Base-by-base conservation (phyloP, 306 rosid species). In the Ormosia emarginata region DNA sequence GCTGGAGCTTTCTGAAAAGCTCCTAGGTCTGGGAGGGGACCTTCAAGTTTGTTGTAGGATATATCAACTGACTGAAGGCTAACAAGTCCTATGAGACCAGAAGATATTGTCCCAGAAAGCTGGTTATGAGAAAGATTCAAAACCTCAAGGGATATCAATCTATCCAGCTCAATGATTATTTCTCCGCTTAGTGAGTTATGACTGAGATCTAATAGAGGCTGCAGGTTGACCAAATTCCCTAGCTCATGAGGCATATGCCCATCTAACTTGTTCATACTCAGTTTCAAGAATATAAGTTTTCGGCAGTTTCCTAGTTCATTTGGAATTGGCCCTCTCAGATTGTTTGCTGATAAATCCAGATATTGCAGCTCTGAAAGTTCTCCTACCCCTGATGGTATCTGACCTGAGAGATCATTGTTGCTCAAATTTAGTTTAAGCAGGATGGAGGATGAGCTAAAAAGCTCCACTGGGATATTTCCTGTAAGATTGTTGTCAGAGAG, bases 121-220 rank as follows among this genome's bases (percentile, higher is more conserved):
- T 46, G 81, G 44, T 82, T 82, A n/a, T 82, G 85, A 52, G 85
- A 82, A 44, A 82, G 85, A 49, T 82, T 75, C 56, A 82, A 41
- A 68, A 68, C 47, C 59, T 29, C 85, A 5, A 75, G 56, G 9
- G 43, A 8, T 76, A 7, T 67, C 52, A 82, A 52, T n/a, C 69
- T 68, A 14, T 8, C 82, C 9, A 82, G 82, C 73, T 47, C 4
- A 14, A 12, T 2, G 10, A 62, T 68, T 58, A 82, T 82, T 65
- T 76, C 67, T 13, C 85, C 85, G 8, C 34, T 67, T 5, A 82
- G 66, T 36, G 72, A 67, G 81, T 82, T 82, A 34, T 75, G 81
- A 39, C 82, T 82, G 73, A 82, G 82, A 47, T 82, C 85, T 43
- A 81, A 81, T 9, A 82, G 71, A 67, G 57, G 58, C 66, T 82